These are phyloP conservation scores for Coemansia sp. DNA, from an alignment of 192 early-diverging fungal genomes.

Conservation along the genomic window DNA sequence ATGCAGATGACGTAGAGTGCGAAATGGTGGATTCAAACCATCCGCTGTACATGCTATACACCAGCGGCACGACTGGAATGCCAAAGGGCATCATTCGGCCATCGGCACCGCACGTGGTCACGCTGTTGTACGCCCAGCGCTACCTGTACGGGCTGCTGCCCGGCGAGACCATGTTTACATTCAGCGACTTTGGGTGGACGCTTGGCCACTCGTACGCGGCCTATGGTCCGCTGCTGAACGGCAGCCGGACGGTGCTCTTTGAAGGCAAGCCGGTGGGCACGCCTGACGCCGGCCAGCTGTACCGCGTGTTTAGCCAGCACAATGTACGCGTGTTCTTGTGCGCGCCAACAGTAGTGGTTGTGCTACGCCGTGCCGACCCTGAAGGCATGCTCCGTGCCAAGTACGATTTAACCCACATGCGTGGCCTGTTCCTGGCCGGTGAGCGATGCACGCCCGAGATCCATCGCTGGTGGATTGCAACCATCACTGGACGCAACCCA, in stretches of 20 bases:
- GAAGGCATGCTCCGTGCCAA: slow-evolving; percentile 52
- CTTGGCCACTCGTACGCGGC: slow-evolving; percentile 81
- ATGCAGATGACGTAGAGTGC: slow-evolving; percentile 50
- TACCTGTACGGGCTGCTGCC: slow-evolving; percentile 68
- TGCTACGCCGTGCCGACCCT: slow-evolving; percentile 75
- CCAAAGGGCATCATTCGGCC: slow-evolving; percentile 65
- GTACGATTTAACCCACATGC: slow-evolving; percentile 63
- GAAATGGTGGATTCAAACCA: slow-evolving; percentile 60
- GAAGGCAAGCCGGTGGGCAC: slow-evolving; percentile 84
- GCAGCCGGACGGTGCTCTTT: slow-evolving; percentile 74
- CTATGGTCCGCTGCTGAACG: slow-evolving; percentile 74
- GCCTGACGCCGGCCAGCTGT: slow-evolving; percentile 76
- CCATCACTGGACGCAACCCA: slow-evolving; percentile 29
- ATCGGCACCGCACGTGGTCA: slow-evolving; percentile 70
- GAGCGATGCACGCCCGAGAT: slow-evolving; percentile 82
- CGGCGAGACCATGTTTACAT: slow-evolving; percentile 74
- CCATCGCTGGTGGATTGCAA: slow-evolving; percentile 54
- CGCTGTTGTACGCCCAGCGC: slow-evolving; percentile 64
- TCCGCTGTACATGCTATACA: slow-evolving; percentile 82
- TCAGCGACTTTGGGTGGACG: slow-evolving; percentile 86
- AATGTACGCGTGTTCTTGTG: slow-evolving; percentile 70
- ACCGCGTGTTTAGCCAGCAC: slow-evolving; percentile 75
- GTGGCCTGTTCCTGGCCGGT: slow-evolving; percentile 71
- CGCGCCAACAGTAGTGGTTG: slow-evolving; percentile 82
- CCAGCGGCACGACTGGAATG: slow-evolving; percentile 68